Base-by-base conservation (phyloP, 768 basidiomycete species). In the Suillus sp. region DNA sequence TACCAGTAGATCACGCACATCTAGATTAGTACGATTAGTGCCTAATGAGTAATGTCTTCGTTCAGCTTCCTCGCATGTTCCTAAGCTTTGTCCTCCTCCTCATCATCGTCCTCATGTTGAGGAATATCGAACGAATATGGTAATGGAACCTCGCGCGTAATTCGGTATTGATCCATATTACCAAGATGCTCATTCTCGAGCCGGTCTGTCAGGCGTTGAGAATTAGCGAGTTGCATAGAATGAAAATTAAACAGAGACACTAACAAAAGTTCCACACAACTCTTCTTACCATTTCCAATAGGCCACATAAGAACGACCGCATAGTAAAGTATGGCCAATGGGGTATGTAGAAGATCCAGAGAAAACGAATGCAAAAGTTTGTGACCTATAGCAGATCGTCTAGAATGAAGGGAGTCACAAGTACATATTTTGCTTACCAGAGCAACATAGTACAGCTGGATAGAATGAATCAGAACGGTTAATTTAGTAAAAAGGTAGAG, bases 231-330 rank as follows among this genome's bases (percentile, higher is more conserved):
- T 10, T 25, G 22, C 4, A 13, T 22, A 20, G 27, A 38, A 45
- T 40, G 50, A 35, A 42, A 11, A 18, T 61, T 7, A 53, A 45
- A 14, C 58, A 18, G 51, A 45, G 20, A 42, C 37, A 75, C 91
- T 69, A 64, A 94, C 92, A 90, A 71, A 96, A 91, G 75, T 96
- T 97, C 96, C 96, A 99, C 67, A 90, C 90, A 76, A 86, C 86
- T 60, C 96, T 82, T 48, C 96, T 78, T 7, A 93, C 68, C 73
- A 94, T 84, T 71, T 99, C 96, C 45, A 93, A 68, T 57, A 89
- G 66, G 2, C 81, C 93, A 14, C 78, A 83, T 51, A 93, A 80
- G 77, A 93, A 95, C 0, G 85, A 78, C 30, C 89, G 83, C 32
- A 90, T 51, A 64, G 82, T 80, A 61, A 82, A 75, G 66, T 78